Percentiles rank a stretch among this genome's conserved stretches.
phyloP scores from a whole-genome alignment of 2,329 filamentous ascomycete genomes.

The Aspergillus calidoustus region DNA sequence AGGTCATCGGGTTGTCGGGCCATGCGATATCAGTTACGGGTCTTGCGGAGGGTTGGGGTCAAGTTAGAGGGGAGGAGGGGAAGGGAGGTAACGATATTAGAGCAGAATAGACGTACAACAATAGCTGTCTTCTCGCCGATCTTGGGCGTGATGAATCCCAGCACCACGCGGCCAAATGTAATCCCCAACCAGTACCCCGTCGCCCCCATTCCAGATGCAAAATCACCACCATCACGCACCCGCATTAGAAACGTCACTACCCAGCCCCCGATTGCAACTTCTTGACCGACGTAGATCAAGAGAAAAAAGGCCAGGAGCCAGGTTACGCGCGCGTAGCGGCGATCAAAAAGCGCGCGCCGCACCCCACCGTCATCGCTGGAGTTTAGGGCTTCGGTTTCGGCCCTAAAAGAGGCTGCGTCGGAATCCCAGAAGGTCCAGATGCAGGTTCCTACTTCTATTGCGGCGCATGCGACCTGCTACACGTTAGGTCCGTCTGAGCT shows the following conservation, averaged over 20 bases:
- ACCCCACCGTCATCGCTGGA: slow-evolving; percentile 1
- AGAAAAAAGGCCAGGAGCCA: slow-evolving; percentile 63
- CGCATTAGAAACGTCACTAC: slow-evolving; percentile 86
- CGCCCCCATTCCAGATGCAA: slow-evolving; percentile 74
- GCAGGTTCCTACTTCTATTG: slow-evolving; percentile 30
- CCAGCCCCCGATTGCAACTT: slow-evolving; percentile 75
- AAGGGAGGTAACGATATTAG: neutral
- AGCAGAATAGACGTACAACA: slow-evolving; percentile 32
- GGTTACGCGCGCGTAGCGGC: slow-evolving; percentile 18
- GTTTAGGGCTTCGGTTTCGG: neutral
- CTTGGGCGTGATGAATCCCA: slow-evolving; percentile 75
- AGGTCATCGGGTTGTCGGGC: slow-evolving; percentile 59
- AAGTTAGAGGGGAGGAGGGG: neutral
- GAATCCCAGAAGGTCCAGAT: slow-evolving; percentile 23
- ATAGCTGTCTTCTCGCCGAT: slow-evolving; percentile 71
- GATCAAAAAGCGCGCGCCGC: slow-evolving; percentile 17
- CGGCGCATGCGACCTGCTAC: slow-evolving; percentile 29
- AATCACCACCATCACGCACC: slow-evolving; percentile 69
- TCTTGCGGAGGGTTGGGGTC: neutral
- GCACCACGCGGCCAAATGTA: slow-evolving; percentile 70
- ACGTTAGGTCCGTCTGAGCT: neutral
- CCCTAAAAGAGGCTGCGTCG: slow-evolving; percentile 1
- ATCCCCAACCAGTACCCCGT: slow-evolving; percentile 87
- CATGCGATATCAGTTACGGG: no score
- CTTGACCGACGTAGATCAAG: slow-evolving; percentile 77